Evolutionary conservation across 2,329 filamentous ascomycete species (phyloP), one percentile per base, ranked within the genome.

Genomic region (Paecilomyces formosus): DNA sequence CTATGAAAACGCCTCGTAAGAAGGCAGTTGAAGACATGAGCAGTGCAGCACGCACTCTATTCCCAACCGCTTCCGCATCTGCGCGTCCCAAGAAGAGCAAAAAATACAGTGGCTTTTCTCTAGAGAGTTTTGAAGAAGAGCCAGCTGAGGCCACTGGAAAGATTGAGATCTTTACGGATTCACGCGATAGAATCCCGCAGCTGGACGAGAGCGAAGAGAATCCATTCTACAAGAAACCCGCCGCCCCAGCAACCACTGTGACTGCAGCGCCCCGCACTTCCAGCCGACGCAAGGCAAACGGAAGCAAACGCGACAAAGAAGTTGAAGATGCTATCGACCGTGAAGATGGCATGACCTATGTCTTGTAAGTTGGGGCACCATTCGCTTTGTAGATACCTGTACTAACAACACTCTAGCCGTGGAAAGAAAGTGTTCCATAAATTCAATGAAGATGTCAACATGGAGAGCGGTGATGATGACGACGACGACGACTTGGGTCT

Each of bases 91-190:
- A 76, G 62, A 80, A 78, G 66, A 73, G 68, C 56, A 77, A 74
- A 63, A 78, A 78, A 65, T 72, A 76, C 60, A 72, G 71, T 55
- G 75, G 72, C 22, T 79, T 76, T 61, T 78, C 76, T 1, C 66
- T 80, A 24, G 76, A 77, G 57, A 76, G 75, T 59, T 78, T 78
- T 53, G 67, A 68, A 28, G 69, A 74, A 13, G 67, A 74, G 30
- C 58, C 68, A 13, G 60, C 61, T 21, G 62, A 63, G 21, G 66
- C 62, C 22, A 72, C 76, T 49, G 69, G 72, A 3, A 71, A 76
- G 57, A 82, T 86, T 53, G 71, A 81, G 55, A 84, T 87, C 61
- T 87, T 80, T 72, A 86, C 83, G n/a, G 85, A 88, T 64, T 81
- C 82, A 26, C 81, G 84, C 63, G 84, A 86, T 66, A 81, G 82